Evolutionary conservation across 352 stramenopile genomes (phyloP).

Genomic region (Phytophthora palmivora): DNA sequence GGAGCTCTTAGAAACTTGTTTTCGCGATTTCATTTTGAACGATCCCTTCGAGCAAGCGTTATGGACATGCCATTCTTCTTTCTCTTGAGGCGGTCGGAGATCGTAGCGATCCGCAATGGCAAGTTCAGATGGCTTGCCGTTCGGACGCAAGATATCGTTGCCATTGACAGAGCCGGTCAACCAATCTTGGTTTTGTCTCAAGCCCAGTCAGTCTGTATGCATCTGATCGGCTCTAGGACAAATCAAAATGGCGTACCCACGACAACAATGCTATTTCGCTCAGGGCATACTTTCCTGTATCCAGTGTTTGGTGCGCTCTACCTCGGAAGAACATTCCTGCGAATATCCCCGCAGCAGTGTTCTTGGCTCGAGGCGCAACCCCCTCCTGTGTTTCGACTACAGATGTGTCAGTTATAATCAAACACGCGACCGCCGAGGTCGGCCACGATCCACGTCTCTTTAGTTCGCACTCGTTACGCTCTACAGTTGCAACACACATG

Average conservation of each 20-base stretch:
- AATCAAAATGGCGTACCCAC: background rate
- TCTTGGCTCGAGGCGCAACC: background rate
- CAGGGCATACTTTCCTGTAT: background rate
- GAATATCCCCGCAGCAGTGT: background rate
- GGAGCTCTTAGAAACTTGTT: background rate
- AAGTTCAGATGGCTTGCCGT: conserved; percentile 2
- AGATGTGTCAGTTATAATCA: background rate
- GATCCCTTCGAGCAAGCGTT: conserved; percentile 8
- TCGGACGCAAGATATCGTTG: background rate
- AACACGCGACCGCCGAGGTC: background rate
- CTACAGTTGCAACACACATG: background rate
- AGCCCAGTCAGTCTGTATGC: background rate
- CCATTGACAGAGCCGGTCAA: background rate
- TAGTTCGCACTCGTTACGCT: background rate
- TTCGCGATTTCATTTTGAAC: background rate
- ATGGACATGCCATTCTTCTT: conserved; percentile 3
- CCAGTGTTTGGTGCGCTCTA: background rate
- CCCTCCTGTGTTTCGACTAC: background rate
- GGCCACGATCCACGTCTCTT: background rate
- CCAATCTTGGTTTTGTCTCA: background rate
- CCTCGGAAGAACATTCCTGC: background rate
- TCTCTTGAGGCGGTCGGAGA: background rate
- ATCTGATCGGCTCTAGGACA: conserved; percentile 1
- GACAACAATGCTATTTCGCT: conserved; percentile 1
- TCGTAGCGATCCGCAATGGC: background rate